A percentile compares a stretch with the other conserved stretches of the same genome.
Evolutionary conservation across 176 grass and related monocot species (phyloP).

Genomic region (Chrysopogon serrulatus): DNA sequence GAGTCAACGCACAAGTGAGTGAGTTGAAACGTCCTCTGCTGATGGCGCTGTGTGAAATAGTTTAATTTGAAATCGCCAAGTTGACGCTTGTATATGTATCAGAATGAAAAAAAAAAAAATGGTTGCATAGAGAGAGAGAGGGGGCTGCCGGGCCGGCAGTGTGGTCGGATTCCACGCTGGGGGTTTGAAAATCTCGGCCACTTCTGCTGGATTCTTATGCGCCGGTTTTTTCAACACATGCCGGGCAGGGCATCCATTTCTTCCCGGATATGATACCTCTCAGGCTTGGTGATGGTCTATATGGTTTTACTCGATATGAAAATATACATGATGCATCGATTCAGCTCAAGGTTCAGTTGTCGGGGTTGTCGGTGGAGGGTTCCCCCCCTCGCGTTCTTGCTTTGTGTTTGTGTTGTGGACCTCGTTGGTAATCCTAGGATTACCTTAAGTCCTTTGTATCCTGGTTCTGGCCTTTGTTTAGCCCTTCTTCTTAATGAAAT

Average conservation of each 20-base stretch:
- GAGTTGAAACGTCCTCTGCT: constrained; percentile 27
- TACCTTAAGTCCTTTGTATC: too few species aligned
- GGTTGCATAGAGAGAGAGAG: not conserved
- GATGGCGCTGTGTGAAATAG: constrained; percentile 31
- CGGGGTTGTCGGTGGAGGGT: too few species aligned
- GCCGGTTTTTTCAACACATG: constrained; percentile 33
- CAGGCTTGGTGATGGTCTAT: not conserved
- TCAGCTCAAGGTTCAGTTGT: too few species aligned
- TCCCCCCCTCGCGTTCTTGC: too few species aligned
- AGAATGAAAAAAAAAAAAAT: too few species aligned
- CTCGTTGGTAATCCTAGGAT: too few species aligned
- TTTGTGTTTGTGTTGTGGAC: too few species aligned
- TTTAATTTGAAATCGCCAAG: constrained; percentile 37
- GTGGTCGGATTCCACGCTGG: constrained; percentile 40
- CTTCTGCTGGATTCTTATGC: constrained; percentile 38
- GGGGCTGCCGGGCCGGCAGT: not conserved
- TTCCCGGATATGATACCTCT: not conserved
- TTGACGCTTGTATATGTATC: too few species aligned
- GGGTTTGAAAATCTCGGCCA: constrained; percentile 44
- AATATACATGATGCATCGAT: not conserved
- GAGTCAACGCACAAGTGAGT: constrained; percentile 27
- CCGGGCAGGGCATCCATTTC: not conserved
- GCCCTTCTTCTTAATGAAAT: too few species aligned
- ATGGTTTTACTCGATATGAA: not conserved
- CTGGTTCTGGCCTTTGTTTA: too few species aligned